phyloP scores from a whole-genome alignment of 2,329 filamentous ascomycete genomes.

The Rhynchosporium graminicola region DNA sequence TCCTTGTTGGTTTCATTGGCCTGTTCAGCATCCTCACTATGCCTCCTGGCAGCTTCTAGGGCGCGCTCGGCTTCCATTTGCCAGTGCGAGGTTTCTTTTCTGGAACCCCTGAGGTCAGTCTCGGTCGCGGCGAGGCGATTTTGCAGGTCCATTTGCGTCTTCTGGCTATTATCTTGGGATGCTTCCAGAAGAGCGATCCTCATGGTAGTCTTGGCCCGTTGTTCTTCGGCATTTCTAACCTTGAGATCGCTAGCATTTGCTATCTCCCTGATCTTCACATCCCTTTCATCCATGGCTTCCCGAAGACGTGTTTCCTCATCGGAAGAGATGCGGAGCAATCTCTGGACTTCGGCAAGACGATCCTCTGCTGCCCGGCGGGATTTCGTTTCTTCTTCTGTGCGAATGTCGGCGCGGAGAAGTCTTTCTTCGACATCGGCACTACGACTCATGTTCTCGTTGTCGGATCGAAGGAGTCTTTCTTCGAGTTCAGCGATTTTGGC shows the following conservation, averaged over 20 bases:
- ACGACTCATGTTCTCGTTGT: conserved; percentile 40
- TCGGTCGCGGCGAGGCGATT: conserved; percentile 57
- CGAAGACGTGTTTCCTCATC: conserved; percentile 71
- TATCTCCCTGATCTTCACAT: conserved; percentile 65
- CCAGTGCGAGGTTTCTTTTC: conserved; percentile 62
- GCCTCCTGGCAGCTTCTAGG: conserved; percentile 64
- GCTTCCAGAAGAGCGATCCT: conserved; percentile 68
- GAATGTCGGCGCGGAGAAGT: conserved; percentile 60
- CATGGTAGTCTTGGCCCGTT: conserved; percentile 56
- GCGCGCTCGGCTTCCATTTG: conserved; percentile 61
- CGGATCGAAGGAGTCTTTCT: conserved; percentile 63
- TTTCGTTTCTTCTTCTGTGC: conserved; percentile 62
- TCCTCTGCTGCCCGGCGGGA: conserved; percentile 70
- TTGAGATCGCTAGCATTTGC: conserved; percentile 70
- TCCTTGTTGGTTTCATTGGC: conserved; percentile 66
- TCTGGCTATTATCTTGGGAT: conserved; percentile 59
- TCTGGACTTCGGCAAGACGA: conserved; percentile 70
- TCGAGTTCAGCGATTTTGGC: conserved; percentile 58
- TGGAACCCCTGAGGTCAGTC: conserved; percentile 54
- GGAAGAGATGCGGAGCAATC: conserved; percentile 66
- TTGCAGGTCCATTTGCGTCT: conserved; percentile 56
- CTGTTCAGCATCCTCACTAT: conserved; percentile 59
- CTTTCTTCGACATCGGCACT: conserved; percentile 70
- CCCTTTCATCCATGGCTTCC: conserved; percentile 67
- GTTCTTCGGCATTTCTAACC: conserved; percentile 60